Base-by-base conservation (phyloP, 768 basidiomycete species). In the Lactarius quietus region DNA sequence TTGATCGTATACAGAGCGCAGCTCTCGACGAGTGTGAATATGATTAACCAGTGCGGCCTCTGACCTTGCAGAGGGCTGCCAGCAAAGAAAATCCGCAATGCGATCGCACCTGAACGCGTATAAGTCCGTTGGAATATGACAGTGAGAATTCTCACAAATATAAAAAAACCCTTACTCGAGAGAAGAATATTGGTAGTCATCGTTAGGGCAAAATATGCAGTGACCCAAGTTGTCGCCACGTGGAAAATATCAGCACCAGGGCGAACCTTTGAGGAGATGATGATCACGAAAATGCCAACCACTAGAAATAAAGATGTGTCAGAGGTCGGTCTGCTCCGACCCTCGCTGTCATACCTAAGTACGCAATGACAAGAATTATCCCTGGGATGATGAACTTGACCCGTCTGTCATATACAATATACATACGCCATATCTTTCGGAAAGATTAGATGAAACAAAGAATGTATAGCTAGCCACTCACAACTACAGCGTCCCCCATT, bases 351-450 rank as follows among this genome's bases (percentile, higher is more conserved):
- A 18, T 64, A 60, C 64, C 64, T 29, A 58, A 17, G 45, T 64
- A 64, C 9, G 39, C 6, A 8, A 15, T 9, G 14, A 64, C 53
- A 6, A 64, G 58, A 12, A 64, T 26, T 35, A 55, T 36, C 14
- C 26, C 31, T 6, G 52, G 33, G 4, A 53, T 5, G 20, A 58
- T 33, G 41, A 38, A 10, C 52, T 26, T 2, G 8, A 55, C 8
- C 6, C 35, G 39, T 38, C 28, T 64, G 29, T 14, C 33, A 31
- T 55, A 64, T 26, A 60, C 33, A 41, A 60, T 14, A 38, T 64
- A 64, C 51, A 55, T 14, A 10, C 58, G 64, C 58, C 58, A 64
- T 33, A 64, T 38, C 64, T 64, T 59, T 20, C n/a, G 36, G 20
- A 29, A 59, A 60, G 6, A 29, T 55, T 7, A 20, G 33, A 29